Evolutionary conservation across 2,329 filamentous ascomycete genomes (phyloP).

Genomic region (Trichoderma polysporum): DNA sequence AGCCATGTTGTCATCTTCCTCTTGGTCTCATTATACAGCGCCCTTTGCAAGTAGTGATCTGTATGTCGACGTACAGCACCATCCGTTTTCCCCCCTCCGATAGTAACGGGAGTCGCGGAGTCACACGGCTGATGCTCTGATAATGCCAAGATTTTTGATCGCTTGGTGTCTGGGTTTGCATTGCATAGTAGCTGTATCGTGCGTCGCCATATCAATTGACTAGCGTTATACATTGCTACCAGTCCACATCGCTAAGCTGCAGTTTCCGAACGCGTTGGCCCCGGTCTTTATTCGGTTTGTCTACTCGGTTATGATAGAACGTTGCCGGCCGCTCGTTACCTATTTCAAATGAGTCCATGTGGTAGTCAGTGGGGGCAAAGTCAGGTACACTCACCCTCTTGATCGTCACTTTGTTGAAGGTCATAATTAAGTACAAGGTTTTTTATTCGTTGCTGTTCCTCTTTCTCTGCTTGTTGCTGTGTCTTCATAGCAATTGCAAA

Average conservation of each 20-base stretch:
- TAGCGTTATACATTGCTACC: constrained; percentile 55
- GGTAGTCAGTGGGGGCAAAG: constrained; percentile 6
- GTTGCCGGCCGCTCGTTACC: constrained; percentile 50
- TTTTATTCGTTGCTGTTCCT: constrained; percentile 98
- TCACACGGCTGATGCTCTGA: background rate
- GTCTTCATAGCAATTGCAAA: constrained; percentile 96
- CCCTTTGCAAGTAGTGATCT: background rate
- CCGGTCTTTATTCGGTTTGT: constrained; percentile 60
- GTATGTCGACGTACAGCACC: background rate
- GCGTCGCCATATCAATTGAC: background rate
- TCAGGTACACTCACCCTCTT: constrained; percentile 64
- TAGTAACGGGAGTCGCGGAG: too few relatives aligned
- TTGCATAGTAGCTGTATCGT: background rate
- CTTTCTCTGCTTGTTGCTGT: constrained; percentile 90
- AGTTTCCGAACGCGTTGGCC: constrained; percentile 85
- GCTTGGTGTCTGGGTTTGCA: background rate
- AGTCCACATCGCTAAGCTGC: constrained; percentile 95
- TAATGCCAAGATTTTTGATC: background rate
- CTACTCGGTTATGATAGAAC: constrained; percentile 55
- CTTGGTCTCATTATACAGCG: background rate
- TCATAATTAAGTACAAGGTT: constrained; percentile 96
- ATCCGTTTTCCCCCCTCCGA: background rate
- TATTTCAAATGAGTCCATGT: constrained; percentile 52
- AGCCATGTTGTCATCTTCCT: background rate
- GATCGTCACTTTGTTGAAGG: constrained; percentile 77